These are phyloP conservation scores for Begonia peltatifolia DNA, from an alignment of 306 rosid species.

Conservation along the genomic window DNA sequence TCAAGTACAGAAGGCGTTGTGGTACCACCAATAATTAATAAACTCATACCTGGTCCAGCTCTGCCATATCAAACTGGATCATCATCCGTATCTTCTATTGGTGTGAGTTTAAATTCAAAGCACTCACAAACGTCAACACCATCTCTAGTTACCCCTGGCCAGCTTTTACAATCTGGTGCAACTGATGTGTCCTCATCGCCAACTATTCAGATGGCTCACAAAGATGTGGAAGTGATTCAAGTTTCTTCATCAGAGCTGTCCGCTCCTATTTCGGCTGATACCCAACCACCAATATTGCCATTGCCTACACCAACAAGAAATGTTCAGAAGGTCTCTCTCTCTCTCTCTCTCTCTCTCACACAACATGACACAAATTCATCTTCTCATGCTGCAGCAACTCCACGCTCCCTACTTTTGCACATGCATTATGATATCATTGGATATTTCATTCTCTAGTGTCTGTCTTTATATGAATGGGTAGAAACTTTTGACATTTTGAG, in stretches of 20 bases:
- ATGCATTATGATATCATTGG: not conserved
- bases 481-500: not conserved
- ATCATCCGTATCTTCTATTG: slow-evolving; percentile 19
- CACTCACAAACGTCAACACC: slow-evolving; percentile 47
- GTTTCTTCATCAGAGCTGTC: slow-evolving; percentile 38
- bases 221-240: slow-evolving; percentile 75
- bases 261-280: slow-evolving; percentile 33
- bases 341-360: not conserved
- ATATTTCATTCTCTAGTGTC: not conserved
- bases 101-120: slow-evolving; percentile 22
- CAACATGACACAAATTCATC: not conserved
- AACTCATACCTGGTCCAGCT: slow-evolving; percentile 30
- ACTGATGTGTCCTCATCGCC: slow-evolving; percentile 34
- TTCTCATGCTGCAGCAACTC: not conserved
- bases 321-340: slow-evolving; percentile 30
- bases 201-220: slow-evolving; percentile 38
- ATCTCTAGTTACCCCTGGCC: slow-evolving; percentile 74
- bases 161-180: slow-evolving; percentile 60
- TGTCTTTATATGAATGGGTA: slow-evolving; percentile 4
- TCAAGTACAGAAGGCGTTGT: slow-evolving; percentile 28
- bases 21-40: slow-evolving; percentile 33
- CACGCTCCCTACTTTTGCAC: not conserved
- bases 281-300: slow-evolving; percentile 78
- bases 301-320: slow-evolving; percentile 41
- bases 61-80: slow-evolving; percentile 38